Evolutionary conservation across 345 rosid species (phyloP).

Genomic region (Aquilaria malaccensis): DNA sequence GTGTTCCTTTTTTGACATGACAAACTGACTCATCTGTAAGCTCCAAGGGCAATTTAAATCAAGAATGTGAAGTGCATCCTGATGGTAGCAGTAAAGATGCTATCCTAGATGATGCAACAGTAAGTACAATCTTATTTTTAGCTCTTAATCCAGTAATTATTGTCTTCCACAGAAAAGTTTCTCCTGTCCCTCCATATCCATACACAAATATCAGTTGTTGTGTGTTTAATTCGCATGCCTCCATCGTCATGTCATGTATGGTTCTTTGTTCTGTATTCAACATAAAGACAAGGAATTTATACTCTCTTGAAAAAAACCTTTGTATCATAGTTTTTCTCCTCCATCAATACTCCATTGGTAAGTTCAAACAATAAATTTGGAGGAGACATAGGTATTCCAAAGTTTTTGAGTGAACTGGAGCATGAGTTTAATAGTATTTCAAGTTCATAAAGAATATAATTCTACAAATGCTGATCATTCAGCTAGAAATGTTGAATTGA

Average conservation of each 20-base stretch:
- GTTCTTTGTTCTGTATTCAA: not conserved
- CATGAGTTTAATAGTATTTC: not conserved
- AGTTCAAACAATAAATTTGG: not conserved
- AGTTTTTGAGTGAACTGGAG: not conserved
- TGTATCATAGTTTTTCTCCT: not conserved
- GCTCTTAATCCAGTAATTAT: not conserved
- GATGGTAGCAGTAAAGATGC: not conserved
- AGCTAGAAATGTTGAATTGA: too few relatives aligned
- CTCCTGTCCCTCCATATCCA: not conserved
- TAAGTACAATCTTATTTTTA: not conserved
- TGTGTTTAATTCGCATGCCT: not conserved
- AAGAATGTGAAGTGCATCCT: constrained; percentile 1
- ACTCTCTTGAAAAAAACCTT: not conserved
- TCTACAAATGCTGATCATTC: not conserved
- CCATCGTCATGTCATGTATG: not conserved
- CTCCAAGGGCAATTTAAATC: constrained; percentile 8
- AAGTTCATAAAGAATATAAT: not conserved
- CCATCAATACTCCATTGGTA: not conserved
- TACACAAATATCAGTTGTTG: too few relatives aligned
- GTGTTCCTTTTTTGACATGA: not conserved
- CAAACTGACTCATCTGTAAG: not conserved
- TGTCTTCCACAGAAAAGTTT: not conserved
- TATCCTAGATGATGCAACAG: not conserved
- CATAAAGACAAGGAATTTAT: not conserved
- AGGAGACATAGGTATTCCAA: not conserved